These are phyloP conservation scores for Colletotrichum sansevieriae DNA, from an alignment of 2,329 filamentous ascomycete genomes.

Conservation along the genomic window DNA sequence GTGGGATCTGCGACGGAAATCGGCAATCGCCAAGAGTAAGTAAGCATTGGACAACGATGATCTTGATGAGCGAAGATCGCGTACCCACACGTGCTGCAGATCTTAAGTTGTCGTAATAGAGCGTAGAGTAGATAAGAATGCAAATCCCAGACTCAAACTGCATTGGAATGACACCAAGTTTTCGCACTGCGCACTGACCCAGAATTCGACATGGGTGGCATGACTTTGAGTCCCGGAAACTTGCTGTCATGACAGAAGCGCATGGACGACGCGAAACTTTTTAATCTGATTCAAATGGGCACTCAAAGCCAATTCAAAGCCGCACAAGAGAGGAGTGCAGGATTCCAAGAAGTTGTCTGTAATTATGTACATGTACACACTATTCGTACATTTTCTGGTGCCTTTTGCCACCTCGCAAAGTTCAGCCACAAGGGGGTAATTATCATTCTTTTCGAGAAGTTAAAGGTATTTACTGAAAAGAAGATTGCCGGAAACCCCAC, in stretches of 20 bases:
- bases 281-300: neutral
- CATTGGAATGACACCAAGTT: neutral
- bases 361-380: constrained; percentile 9
- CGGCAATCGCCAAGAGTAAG: too few relatives aligned
- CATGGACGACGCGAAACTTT: constrained; percentile 6
- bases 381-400: neutral
- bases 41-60: too few relatives aligned
- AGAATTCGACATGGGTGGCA: constrained; percentile 1
- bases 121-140: neutral
- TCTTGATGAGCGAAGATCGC: too few relatives aligned
- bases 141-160: neutral
- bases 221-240: constrained; percentile 2
- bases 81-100: neutral
- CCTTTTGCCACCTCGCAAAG: too few relatives aligned
- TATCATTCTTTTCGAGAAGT: neutral
- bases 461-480: constrained; percentile 13
- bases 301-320: constrained; percentile 14
- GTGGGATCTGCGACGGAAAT: too few relatives aligned
- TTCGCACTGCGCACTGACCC: neutral
- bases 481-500: neutral
- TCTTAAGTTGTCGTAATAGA: neutral
- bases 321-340: neutral
- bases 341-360: constrained; percentile 17
- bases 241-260: neutral
- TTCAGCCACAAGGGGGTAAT: too few relatives aligned